Percentiles rank a stretch among this genome's conserved stretches.
These are phyloP conservation scores for Backusella mclennaniae DNA, from an alignment of 192 early-diverging fungal genomes.

Conservation along the genomic window DNA sequence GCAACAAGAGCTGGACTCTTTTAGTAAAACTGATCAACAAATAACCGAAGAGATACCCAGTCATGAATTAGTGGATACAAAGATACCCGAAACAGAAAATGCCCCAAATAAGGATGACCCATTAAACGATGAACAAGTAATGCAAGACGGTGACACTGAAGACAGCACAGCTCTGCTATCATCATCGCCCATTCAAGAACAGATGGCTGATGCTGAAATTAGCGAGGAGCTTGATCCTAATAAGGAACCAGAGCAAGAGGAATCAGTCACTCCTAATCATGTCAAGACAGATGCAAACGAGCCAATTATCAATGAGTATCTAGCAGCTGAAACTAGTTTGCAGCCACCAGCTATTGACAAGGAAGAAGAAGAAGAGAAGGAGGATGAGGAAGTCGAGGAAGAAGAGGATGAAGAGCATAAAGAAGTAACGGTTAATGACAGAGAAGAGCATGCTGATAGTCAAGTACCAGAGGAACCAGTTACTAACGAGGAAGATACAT, in stretches of 20 bases:
- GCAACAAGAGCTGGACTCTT: constrained; percentile 1
- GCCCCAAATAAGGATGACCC: neutral
- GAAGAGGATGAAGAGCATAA: too few species aligned
- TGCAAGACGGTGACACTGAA: neutral
- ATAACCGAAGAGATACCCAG: neutral
- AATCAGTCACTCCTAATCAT: neutral
- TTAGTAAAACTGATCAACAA: neutral
- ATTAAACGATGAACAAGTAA: neutral
- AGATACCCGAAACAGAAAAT: neutral
- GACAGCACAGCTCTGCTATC: neutral
- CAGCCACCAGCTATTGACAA: neutral
- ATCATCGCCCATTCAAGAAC: neutral
- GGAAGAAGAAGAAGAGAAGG: neutral
- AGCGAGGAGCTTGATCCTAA: neutral
- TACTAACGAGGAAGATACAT: too few species aligned
- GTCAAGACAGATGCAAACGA: neutral
- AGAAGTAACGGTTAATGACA: neutral
- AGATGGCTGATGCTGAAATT: neutral
- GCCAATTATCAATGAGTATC: neutral
- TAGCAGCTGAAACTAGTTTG: neutral
- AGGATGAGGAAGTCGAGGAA: too few species aligned
- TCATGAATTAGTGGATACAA: neutral
- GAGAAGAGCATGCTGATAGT: neutral
- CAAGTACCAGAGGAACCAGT: neutral
- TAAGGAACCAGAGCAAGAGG: neutral